Evolutionary conservation across 495 filamentous ascomycete species (phyloP).

Genomic region (Choiromyces venosus): DNA sequence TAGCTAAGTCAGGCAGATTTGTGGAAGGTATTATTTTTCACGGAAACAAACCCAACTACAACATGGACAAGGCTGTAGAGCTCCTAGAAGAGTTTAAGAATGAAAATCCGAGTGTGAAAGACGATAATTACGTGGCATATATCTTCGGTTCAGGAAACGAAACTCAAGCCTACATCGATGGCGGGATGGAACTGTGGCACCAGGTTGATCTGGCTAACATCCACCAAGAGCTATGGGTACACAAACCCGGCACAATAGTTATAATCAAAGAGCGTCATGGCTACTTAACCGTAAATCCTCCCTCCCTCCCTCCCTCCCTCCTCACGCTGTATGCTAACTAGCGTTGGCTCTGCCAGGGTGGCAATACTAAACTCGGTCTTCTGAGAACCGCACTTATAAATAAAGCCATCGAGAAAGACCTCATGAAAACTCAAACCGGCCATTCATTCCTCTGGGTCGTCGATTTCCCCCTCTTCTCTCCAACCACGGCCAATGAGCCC

Average conservation of each 20-base stretch:
- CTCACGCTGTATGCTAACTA: background rate
- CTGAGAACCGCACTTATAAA: slow-evolving; percentile 66
- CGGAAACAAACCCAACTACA: background rate
- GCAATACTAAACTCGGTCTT: slow-evolving; percentile 74
- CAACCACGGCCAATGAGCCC: slow-evolving; percentile 60
- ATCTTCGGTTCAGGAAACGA: slow-evolving; percentile 9
- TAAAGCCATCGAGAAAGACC: slow-evolving; percentile 54
- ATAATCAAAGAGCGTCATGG: slow-evolving; percentile 24
- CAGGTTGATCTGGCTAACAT: slow-evolving; percentile 19
- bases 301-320: background rate
- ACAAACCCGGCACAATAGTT: slow-evolving; percentile 19
- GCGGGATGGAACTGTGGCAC: slow-evolving; percentile 11
- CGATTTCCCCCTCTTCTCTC: slow-evolving; percentile 87
- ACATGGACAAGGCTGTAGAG: slow-evolving; percentile 29
- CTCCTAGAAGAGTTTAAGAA: slow-evolving; percentile 43
- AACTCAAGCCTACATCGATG: slow-evolving; percentile 1
- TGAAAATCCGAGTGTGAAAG: slow-evolving; percentile 11
- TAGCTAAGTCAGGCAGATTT: slow-evolving; percentile 13
- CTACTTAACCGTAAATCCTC: slow-evolving; percentile 16
- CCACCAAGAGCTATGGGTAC: slow-evolving; percentile 27
- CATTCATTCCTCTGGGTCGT: slow-evolving; percentile 77
- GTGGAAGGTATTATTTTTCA: background rate
- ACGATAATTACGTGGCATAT: slow-evolving; percentile 26
- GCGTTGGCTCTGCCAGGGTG: slow-evolving; percentile 44
- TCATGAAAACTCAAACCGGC: slow-evolving; percentile 52